A percentile compares a stretch with the other conserved stretches of the same genome.
These are phyloP conservation scores for Xerocomellus dryophilus DNA, from an alignment of 768 basidiomycete genomes.

Conservation along the genomic window DNA sequence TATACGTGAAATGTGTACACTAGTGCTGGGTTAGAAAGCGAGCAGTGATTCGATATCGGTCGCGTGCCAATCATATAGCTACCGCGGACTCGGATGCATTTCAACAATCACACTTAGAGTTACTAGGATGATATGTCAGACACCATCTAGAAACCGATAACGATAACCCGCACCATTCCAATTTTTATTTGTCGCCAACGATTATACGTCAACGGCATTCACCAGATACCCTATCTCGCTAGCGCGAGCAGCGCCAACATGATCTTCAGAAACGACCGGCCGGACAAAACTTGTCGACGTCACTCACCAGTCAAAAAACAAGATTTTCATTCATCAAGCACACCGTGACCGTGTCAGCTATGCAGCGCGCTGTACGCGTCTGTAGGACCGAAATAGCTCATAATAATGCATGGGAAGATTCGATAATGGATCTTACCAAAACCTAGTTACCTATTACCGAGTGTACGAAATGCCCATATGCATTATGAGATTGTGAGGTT, in stretches of 20 bases:
- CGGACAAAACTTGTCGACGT: not conserved
- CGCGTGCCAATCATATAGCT: not conserved
- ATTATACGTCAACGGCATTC: not conserved
- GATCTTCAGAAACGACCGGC: slow-evolving; percentile 6
- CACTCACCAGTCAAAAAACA: not conserved
- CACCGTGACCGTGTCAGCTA: not conserved
- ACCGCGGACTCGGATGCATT: not conserved
- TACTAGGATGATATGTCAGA: not conserved
- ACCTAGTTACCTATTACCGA: too few species aligned
- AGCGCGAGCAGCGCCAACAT: not conserved
- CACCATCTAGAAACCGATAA: not conserved
- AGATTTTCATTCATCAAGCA: slow-evolving; percentile 15
- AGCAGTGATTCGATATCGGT: not conserved
- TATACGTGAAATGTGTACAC: not conserved
- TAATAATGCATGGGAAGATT: too few species aligned
- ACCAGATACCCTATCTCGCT: not conserved
- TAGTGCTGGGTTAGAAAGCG: not conserved
- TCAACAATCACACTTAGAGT: not conserved
- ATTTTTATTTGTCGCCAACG: not conserved
- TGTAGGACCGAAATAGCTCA: too few species aligned
- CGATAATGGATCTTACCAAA: too few species aligned
- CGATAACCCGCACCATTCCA: not conserved
- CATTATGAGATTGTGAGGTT: too few species aligned
- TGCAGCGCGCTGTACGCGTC: not conserved
- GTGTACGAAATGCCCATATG: too few species aligned